phyloP scores from a whole-genome alignment of 768 basidiomycete genomes.

The Russula compacta region DNA sequence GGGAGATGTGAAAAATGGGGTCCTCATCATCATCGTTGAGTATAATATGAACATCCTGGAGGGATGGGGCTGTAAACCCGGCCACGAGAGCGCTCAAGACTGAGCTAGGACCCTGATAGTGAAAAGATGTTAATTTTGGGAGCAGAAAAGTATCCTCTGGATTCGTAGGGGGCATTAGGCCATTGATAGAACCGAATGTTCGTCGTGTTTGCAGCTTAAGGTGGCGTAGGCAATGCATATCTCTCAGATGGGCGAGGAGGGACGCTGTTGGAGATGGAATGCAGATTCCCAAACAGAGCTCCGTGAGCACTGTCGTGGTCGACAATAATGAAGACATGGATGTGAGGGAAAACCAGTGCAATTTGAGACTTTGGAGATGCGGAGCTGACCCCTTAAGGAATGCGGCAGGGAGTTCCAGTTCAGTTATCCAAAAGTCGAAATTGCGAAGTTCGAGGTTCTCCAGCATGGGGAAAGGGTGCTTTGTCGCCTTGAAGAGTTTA shows the following conservation, averaged over 20 bases:
- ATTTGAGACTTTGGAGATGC: not conserved
- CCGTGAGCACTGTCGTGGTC: not conserved
- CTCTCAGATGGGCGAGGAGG: not conserved
- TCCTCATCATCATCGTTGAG: no score
- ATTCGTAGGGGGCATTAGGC: not conserved
- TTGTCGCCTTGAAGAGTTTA: not conserved
- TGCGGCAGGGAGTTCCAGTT: not conserved
- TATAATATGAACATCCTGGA: no score
- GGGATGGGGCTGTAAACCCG: no score
- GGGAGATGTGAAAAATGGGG: not conserved
- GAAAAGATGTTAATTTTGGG: not conserved
- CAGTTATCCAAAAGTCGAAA: accelerated
- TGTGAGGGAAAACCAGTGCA: not conserved
- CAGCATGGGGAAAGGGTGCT: not conserved
- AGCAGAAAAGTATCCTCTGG: not conserved
- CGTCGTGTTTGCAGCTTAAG: no score
- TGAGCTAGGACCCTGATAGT: no score
- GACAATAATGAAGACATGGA: not conserved
- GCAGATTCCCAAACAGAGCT: not conserved
- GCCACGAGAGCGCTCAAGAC: no score
- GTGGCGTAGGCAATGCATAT: not conserved
- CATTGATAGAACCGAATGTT: no score
- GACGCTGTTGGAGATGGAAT: not conserved
- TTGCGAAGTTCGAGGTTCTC: not conserved
- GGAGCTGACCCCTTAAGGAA: not conserved